Base-by-base conservation (phyloP, 192 early-diverging fungal genomes). In the Pilaira anomala region DNA sequence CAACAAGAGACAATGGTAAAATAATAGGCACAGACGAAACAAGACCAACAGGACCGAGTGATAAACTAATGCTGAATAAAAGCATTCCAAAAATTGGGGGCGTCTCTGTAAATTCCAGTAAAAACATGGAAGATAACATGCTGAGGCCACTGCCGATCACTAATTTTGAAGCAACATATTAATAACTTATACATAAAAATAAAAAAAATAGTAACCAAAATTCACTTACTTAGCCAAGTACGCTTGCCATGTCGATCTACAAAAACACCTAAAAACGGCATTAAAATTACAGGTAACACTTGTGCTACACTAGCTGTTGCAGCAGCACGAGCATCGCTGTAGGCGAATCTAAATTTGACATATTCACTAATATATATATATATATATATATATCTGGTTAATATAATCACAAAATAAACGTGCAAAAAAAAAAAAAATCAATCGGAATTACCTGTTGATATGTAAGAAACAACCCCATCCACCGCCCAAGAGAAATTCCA, bases 221-320 rank as follows among this genome's bases (percentile, higher is more conserved):
- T 26, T 39, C 13, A 53, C 75, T 68, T 59, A 76, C 75, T 67
- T 41, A 84, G 41, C 72, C 61, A 75, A 0, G 83, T 82, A 41
- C 89, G 79, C 58, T 81, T 72, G 7, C 90, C 90, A 59, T 71
- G 77, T 53, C 77, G 68, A 71, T 92, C 87, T 44, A 92, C 77
- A 62, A 85, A 85, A 46, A 82, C 66, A 7, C 90, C 90, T 21
- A 92, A 67, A 63, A 89, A 83, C 2, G 90, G 90, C 56, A 87
- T 86, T 56, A 87, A 48, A 30, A 87, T 67, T 7, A 89, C 78
- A 18, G 90, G 90, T 60, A 88, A 71, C 13, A 88, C 74, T 72
- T 88, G 82, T 22, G 84, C 84, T 33, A 88, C 69, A 29, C 85
- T 86, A 7, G 88, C 87, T 8, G 79, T 78, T 72, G 81, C 85